Conservation (phyloP, 176 grass and related monocot species). For the Otatea glauca region DNA sequence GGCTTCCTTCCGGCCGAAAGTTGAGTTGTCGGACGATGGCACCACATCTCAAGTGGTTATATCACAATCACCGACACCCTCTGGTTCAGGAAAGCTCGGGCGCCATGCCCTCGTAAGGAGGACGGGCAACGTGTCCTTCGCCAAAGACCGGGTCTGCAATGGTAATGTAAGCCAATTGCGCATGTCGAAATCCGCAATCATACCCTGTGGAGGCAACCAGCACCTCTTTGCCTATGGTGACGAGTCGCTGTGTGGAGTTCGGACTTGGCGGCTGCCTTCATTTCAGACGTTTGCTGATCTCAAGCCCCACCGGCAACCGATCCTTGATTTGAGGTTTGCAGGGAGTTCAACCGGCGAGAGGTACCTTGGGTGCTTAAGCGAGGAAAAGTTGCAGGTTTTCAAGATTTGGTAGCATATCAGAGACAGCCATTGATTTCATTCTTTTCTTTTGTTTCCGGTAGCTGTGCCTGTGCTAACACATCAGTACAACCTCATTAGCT, state of each 20-base stretch:
- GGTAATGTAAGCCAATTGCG: constrained; percentile 69
- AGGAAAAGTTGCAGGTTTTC: constrained; percentile 75
- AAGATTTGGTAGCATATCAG: constrained; percentile 27
- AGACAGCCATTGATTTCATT: constrained; percentile 9
- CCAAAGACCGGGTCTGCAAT: constrained; percentile 31
- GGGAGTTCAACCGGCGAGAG: constrained; percentile 39
- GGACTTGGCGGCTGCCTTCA: constrained; percentile 66
- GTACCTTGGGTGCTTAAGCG: constrained; percentile 81
- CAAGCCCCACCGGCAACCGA: constrained; percentile 61
- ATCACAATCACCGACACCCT: constrained; percentile 38
- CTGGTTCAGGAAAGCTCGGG: constrained; percentile 65
- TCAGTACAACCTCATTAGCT: background rate
- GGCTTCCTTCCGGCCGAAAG: constrained; percentile 75
- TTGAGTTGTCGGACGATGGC: constrained; percentile 55
- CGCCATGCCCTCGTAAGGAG: constrained; percentile 59
- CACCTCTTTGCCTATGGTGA: constrained; percentile 76
- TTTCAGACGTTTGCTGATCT: constrained; percentile 59
- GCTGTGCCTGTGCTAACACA: constrained; percentile 5
- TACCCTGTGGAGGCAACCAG: constrained; percentile 41
- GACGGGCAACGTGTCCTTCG: constrained; percentile 34
- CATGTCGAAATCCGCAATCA: constrained; percentile 79
- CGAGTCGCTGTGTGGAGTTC: constrained; percentile 56
- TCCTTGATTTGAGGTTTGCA: constrained; percentile 89
- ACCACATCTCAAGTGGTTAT: constrained; percentile 47
- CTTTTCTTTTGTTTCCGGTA: background rate